These are phyloP conservation scores for Mucor racemosus DNA, from an alignment of 371 early-diverging fungal genomes.

Conservation along the genomic window DNA sequence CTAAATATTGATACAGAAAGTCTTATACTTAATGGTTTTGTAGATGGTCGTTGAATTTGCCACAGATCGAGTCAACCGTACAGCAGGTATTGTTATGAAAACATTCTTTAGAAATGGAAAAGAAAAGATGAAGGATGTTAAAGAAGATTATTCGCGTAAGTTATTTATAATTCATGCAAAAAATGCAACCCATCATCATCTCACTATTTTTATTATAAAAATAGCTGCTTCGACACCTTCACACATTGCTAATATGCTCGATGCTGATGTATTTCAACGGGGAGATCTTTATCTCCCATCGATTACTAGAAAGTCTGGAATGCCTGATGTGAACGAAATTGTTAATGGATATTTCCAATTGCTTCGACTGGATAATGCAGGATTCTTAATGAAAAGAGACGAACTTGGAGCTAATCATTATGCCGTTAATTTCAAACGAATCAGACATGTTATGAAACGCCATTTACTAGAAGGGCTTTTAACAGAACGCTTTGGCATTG, in stretches of 20 bases:
- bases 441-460: conserved; percentile 60
- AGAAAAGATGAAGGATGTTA: conserved; percentile 49
- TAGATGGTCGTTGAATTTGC: conserved; percentile 47
- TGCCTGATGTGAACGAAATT: conserved; percentile 45
- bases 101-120: conserved; percentile 59
- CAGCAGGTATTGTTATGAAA: conserved; percentile 67
- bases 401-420: conserved; percentile 77
- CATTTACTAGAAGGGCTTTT: conserved; percentile 68
- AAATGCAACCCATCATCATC: no score
- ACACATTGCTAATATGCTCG: conserved; percentile 59
- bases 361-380: conserved; percentile 61
- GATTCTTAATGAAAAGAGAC: conserved; percentile 69
- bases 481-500: conserved; percentile 72
- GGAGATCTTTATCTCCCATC: conserved; percentile 58
- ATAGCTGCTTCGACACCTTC: conserved; percentile 53
- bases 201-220: no score
- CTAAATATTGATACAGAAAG: background rate
- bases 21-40: no score
- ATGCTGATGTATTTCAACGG: conserved; percentile 50
- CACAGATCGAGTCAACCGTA: conserved; percentile 64
- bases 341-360: conserved; percentile 69
- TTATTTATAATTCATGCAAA: background rate
- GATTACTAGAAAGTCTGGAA: conserved; percentile 33
- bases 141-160: conserved; percentile 45
- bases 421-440: conserved; percentile 62